Evolutionary conservation across 371 early-diverging fungal genomes (phyloP).

Genomic region (Lichtheimia ornata): DNA sequence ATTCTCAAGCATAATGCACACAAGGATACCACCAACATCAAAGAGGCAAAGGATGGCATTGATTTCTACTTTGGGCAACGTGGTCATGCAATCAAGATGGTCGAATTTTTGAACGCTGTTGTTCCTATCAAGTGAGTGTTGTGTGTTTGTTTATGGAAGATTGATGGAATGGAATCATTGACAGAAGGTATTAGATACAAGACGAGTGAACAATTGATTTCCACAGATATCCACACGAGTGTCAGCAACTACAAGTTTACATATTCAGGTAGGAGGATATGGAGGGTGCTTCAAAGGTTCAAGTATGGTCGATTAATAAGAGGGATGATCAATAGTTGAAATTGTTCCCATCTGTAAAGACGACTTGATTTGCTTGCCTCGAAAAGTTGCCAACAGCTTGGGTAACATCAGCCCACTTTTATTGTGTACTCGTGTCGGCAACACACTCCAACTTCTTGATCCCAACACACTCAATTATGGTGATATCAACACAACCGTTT

Average conservation of each 20-base stretch:
- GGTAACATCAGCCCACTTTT: conserved; percentile 86
- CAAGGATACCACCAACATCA: conserved; percentile 97
- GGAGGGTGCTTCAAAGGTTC: too few species aligned
- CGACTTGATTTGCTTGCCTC: conserved; percentile 92
- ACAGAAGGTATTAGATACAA: conserved; percentile 56
- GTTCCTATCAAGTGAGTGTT: conserved; percentile 73
- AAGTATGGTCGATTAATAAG: not conserved
- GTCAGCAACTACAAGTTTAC: conserved; percentile 97
- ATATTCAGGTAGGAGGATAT: conserved; percentile 34
- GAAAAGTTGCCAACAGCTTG: conserved; percentile 80
- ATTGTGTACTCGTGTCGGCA: conserved; percentile 85
- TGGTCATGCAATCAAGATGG: conserved; percentile 93
- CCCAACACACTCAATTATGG: conserved; percentile 74
- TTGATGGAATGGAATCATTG: not conserved
- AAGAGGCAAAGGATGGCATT: conserved; percentile 96
- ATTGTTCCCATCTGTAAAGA: conserved; percentile 97
- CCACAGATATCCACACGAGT: conserved; percentile 93
- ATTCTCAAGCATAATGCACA: conserved; percentile 98
- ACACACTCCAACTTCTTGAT: conserved; percentile 84
- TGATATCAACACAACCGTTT: conserved; percentile 76
- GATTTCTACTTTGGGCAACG: conserved; percentile 98
- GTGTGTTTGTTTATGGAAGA: conserved; percentile 29
- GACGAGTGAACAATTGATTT: conserved; percentile 95
- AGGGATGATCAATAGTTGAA: conserved; percentile 74
- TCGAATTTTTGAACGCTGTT: conserved; percentile 90